A percentile compares a stretch with the other conserved stretches of the same genome.
phyloP scores from a whole-genome alignment of 1,284 basidiomycete species.

The Puccinia sorghi region DNA sequence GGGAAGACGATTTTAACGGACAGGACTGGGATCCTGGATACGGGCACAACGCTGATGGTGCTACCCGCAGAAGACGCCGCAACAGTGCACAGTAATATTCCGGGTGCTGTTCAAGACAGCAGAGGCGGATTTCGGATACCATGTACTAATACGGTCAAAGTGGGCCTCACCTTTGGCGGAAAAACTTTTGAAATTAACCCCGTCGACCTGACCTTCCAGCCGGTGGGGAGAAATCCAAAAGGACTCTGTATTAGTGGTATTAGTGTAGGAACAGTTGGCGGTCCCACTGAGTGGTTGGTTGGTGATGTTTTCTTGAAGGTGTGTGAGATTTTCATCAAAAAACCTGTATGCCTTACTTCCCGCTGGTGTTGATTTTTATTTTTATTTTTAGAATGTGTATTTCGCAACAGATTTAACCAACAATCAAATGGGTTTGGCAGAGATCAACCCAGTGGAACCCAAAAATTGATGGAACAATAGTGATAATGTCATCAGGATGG shows the following conservation, averaged over 20 bases:
- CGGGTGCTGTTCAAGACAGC: slow-evolving; percentile 56
- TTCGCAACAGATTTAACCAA: slow-evolving; percentile 71
- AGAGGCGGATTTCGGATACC: slow-evolving; percentile 58
- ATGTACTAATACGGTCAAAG: slow-evolving; percentile 55
- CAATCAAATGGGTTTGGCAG: slow-evolving; percentile 71
- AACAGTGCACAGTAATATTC: slow-evolving; percentile 55
- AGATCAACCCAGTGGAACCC: slow-evolving; percentile 45
- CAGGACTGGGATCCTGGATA: slow-evolving; percentile 57
- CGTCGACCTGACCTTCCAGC: slow-evolving; percentile 69
- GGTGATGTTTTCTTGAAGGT: slow-evolving; percentile 59
- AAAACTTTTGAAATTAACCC: slow-evolving; percentile 55
- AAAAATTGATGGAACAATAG: slow-evolving; percentile 16
- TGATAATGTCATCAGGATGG: not conserved
- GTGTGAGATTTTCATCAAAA: slow-evolving; percentile 39
- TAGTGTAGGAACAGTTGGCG: slow-evolving; percentile 66
- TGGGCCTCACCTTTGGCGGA: slow-evolving; percentile 56
- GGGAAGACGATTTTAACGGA: slow-evolving; percentile 47
- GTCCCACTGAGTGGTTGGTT: slow-evolving; percentile 70
- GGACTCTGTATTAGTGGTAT: slow-evolving; percentile 77
- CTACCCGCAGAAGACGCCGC: slow-evolving; percentile 56
- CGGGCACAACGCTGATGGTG: slow-evolving; percentile 58
- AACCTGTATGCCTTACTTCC: not conserved
- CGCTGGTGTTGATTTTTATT: slow-evolving; percentile 62
- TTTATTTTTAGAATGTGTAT: slow-evolving; percentile 68
- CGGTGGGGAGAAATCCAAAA: slow-evolving; percentile 66